phyloP scores from a whole-genome alignment of 148 eudicot species.

The Vaccinium myrtillus region DNA sequence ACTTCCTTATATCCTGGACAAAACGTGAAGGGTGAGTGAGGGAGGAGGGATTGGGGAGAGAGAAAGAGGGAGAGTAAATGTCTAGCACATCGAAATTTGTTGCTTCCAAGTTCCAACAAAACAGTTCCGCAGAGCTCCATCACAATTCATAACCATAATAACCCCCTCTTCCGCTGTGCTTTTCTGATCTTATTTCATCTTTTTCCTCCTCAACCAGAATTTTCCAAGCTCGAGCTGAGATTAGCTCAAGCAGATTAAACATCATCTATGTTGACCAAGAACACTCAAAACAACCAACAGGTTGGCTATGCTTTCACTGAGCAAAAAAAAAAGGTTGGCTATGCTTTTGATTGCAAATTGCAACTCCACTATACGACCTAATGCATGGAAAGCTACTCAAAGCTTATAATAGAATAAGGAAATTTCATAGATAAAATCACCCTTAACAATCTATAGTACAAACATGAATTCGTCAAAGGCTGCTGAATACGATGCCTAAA shows the following conservation, averaged over 20 bases:
- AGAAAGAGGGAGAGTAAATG: background rate
- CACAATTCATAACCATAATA: background rate
- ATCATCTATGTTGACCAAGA: background rate
- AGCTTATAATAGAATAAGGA: background rate
- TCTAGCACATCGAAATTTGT: background rate
- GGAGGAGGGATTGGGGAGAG: background rate
- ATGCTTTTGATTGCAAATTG: background rate
- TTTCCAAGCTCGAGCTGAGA: background rate
- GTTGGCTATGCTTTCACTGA: background rate
- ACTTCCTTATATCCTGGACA: background rate
- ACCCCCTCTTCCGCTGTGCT: background rate
- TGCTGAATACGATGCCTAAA: background rate
- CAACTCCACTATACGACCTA: background rate
- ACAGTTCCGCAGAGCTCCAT: background rate
- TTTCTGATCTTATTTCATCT: background rate
- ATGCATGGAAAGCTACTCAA: background rate
- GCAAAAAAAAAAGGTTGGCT: background rate
- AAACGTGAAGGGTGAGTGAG: background rate
- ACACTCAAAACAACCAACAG: background rate
- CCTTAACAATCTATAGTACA: background rate
- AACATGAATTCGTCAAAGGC: background rate
- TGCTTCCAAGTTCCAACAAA: conserved; percentile 7
- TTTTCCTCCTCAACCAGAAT: background rate
- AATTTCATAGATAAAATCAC: background rate
- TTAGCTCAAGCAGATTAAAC: background rate